A percentile compares a stretch with the other conserved stretches of the same genome.
phyloP scores from a whole-genome alignment of 768 basidiomycete species.

The Lepiota subincarnata region DNA sequence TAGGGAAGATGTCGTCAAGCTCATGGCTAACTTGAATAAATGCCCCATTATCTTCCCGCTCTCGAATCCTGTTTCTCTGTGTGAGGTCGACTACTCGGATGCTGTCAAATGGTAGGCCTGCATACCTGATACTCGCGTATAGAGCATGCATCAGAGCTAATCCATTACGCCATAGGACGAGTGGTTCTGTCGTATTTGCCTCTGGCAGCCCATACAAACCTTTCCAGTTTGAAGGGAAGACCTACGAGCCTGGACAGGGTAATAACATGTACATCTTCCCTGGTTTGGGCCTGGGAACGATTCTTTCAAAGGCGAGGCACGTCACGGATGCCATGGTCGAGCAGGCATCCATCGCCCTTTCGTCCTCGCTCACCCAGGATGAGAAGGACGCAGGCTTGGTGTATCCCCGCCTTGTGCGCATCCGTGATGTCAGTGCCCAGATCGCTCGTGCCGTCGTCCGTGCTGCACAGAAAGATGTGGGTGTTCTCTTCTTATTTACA shows the following conservation, averaged over 20 bases:
- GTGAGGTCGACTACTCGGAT: slow-evolving; percentile 57
- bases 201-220: slow-evolving; percentile 67
- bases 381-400: slow-evolving; percentile 54
- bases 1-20: slow-evolving; percentile 53
- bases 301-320: slow-evolving; percentile 51
- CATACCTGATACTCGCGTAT: background rate
- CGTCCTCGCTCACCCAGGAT: slow-evolving; percentile 50
- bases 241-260: slow-evolving; percentile 66
- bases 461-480: slow-evolving; percentile 59
- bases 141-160: background rate
- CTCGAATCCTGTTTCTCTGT: slow-evolving; percentile 64
- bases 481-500: slow-evolving; percentile 14
- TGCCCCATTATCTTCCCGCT: slow-evolving; percentile 82
- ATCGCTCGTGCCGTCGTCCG: slow-evolving; percentile 63
- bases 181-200: slow-evolving; percentile 67
- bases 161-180: slow-evolving; percentile 40
- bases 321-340: slow-evolving; percentile 72
- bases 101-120: slow-evolving; percentile 50
- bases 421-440: slow-evolving; percentile 60
- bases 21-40: slow-evolving; percentile 60
- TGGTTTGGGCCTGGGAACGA: slow-evolving; percentile 58
- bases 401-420: slow-evolving; percentile 64
- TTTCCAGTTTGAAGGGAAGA: slow-evolving; percentile 42
- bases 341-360: slow-evolving; percentile 57
- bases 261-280: slow-evolving; percentile 79